Base-by-base conservation (phyloP, 768 basidiomycete genomes). In the Multifurca ochricompacta region DNA sequence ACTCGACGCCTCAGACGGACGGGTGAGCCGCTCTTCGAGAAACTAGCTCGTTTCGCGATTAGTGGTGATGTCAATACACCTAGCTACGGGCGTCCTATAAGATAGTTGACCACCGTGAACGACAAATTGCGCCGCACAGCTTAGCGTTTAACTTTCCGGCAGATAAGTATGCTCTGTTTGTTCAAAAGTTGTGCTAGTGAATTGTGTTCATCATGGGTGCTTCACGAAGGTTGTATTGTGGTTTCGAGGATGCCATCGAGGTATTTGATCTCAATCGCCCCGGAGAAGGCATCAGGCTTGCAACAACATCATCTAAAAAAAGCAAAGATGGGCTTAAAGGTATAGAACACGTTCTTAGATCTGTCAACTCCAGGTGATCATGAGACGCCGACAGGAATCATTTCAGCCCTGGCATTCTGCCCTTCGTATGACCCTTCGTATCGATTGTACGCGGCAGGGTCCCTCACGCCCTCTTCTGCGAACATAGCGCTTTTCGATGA, bases 101-200 rank as follows among this genome's bases (percentile, higher is more conserved):
- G 36, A 95, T 97, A 35, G 78, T 97, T 9, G 93, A 97, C 67
- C 94, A 98, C 63, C 75, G 87, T n/a, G 95, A 97, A 69, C 79
- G 93, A 30, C 82, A 90, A 50, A 74, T 96, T 36, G 92, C 91
- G 0, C 93, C 95, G 0, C 86, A 91, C 51, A 81, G 81, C 60
- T 73, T 97, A 54, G 76, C 85, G 0, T 97, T 96, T 69, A 88
- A 89, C 61, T 67, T 74, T 1, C 69, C 77, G 4, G 82, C 79
- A 0, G 73, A 82, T 32, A 85, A 76, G 92, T 92, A 52, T 50
- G 75, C 62, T 13, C 42, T 35, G 8, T 16, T n/a, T n/a, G n/a
- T n/a, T n/a, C n/a, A n/a, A n/a, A 7, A 19, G 25, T 27, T 19
- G 9, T 25, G 14, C 18, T 41, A 16, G 23, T 18, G 6, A 42